Base-by-base conservation (phyloP, 768 basidiomycete species). In the Trametes cingulata region DNA sequence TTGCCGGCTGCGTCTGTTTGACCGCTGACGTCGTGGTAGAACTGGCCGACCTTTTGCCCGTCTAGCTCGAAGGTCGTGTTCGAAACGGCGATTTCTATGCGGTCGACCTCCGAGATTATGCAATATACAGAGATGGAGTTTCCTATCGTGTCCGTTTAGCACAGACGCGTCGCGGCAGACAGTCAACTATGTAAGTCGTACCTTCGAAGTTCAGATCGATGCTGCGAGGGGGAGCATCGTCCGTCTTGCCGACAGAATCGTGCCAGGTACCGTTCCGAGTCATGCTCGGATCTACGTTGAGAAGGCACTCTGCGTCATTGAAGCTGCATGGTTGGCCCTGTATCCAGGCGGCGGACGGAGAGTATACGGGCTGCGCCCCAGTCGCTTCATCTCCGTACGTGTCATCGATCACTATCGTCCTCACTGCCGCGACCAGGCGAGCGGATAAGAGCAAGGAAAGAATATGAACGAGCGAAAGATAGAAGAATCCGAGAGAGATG, bases 1-100 rank as follows among this genome's bases (percentile, higher is more conserved):
- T 49, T 36, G 13, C 52, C 59, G 13, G 47, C 20, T 17, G 46
- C 40, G 40, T 54, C 47, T 3, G 24, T 41, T 17, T 36, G 46
- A 22, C 60, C 60, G 40, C 33, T 43, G 22, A 54, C 40, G 48
- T 56, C 60, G 40, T 51, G 41, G 41, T 22, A 50, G 47, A 51
- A 61, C 17, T 42, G 9, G n/a, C 60, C 53, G n/a, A 22, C 60
- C 2, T 25, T 12, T 27, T 36, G 47, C 8, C 60, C 47, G 46
- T 61, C 53, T 12, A 61, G 48, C 53, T 55, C 48, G 42, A 61
- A 61, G 17, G 60, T 36, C 53, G 51, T 61, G 35, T 56, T 55
- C 20, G 60, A 41, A 17, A 51, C 53, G 4, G 53, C 48, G 35
- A 55, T 45, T 25, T 50, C 48, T 6, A 55, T 52, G 47, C 29